phyloP scores from a whole-genome alignment of 1,284 basidiomycete genomes.

The Mrakiaceae sp. region DNA sequence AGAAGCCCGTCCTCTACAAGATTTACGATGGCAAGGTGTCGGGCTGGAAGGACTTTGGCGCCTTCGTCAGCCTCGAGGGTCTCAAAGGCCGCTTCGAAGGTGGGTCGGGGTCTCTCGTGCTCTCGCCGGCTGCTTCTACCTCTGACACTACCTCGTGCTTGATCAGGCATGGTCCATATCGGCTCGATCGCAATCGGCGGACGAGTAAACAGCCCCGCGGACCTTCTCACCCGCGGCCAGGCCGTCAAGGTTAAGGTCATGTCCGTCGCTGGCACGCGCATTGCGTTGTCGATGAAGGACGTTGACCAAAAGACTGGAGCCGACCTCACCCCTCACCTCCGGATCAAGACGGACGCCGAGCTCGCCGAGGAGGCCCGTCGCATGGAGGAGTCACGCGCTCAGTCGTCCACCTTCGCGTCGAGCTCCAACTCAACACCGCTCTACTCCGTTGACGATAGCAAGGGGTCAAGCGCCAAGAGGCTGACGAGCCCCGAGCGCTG shows the following conservation, averaged over 20 bases:
- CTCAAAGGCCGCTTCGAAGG: constrained; percentile 77
- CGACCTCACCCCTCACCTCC: constrained; percentile 84
- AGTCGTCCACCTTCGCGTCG: constrained; percentile 45
- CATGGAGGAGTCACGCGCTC: constrained; percentile 26
- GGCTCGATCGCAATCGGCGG: constrained; percentile 75
- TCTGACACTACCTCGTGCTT: constrained; percentile 7
- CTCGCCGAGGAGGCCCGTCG: constrained; percentile 61
- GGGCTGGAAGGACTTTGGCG: constrained; percentile 87
- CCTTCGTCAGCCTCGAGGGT: constrained; percentile 83
- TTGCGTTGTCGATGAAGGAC: constrained; percentile 92
- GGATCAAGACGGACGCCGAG: constrained; percentile 86
- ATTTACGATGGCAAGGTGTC: constrained; percentile 83
- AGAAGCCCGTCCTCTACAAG: constrained; percentile 81
- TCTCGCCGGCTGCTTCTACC: background rate
- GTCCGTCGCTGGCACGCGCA: constrained; percentile 69
- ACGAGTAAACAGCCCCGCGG: constrained; percentile 74
- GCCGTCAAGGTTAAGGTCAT: constrained; percentile 90
- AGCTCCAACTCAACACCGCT: constrained; percentile 41
- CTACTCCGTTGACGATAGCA: constrained; percentile 44
- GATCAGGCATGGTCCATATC: constrained; percentile 84
- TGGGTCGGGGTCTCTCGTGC: constrained; percentile 33
- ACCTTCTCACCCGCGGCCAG: constrained; percentile 74
- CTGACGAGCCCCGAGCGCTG: constrained; percentile 94
- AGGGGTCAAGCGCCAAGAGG: constrained; percentile 65
- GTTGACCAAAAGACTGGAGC: constrained; percentile 83